A percentile compares a stretch with the other conserved stretches of the same genome.
These are phyloP conservation scores for Haematococcus sp. DNA, from an alignment of 139 green algal species.

Conservation along the genomic window DNA sequence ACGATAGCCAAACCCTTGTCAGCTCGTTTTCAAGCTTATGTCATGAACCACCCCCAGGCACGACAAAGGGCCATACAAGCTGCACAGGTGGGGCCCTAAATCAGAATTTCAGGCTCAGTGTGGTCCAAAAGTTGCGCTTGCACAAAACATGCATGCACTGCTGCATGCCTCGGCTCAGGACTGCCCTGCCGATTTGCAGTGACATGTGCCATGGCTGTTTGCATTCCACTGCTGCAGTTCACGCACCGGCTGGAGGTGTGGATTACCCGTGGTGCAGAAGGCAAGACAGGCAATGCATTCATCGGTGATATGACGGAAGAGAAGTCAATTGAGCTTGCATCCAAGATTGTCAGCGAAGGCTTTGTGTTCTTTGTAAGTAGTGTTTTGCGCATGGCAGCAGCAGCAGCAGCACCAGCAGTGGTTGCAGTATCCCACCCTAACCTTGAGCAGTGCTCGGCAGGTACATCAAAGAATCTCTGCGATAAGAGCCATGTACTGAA, in stretches of 20 bases:
- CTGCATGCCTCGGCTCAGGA: neutral
- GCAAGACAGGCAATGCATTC: conserved; percentile 66
- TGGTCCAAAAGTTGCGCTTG: neutral
- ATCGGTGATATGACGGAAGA: conserved; percentile 83
- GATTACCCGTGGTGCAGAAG: conserved; percentile 71
- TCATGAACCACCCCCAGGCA: conserved; percentile 57
- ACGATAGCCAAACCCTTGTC: conserved; percentile 63
- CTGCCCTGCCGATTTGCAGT: neutral
- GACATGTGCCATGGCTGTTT: neutral
- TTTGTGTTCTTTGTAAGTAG: conserved; percentile 68
- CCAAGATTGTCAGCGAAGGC: conserved; percentile 71
- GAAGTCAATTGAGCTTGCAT: conserved; percentile 70
- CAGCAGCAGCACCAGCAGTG: neutral
- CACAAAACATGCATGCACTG: neutral
- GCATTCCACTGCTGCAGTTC: conserved; percentile 17
- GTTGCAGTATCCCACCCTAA: too few relatives aligned
- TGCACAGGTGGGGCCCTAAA: conserved; percentile 25
- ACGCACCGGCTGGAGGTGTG: conserved; percentile 68
- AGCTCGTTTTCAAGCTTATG: conserved; percentile 56
- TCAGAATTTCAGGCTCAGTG: too few relatives aligned
- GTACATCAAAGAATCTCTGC: neutral
- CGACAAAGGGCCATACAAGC: conserved; percentile 45
- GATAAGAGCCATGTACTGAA: neutral
- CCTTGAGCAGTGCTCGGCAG: neutral
- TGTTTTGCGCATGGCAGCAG: too few relatives aligned